Base-by-base conservation (phyloP, 2,329 filamentous ascomycete genomes). In the Fusarium sp. region DNA sequence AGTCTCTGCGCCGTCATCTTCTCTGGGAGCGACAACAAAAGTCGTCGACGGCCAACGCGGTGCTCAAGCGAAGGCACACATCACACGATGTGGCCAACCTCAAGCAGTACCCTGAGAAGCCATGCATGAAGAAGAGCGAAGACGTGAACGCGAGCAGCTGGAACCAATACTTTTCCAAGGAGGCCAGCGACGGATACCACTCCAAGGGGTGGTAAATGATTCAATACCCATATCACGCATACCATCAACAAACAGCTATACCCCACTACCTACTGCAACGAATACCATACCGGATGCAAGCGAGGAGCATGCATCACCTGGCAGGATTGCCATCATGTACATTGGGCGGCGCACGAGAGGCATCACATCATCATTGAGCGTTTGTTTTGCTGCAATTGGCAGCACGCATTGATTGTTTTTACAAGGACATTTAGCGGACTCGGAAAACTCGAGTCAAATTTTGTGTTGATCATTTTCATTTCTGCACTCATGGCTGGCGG, bases 21-120 rank as follows among this genome's bases (percentile, higher is more conserved):
- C 89, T 98, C 18, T 97, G 95, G 94, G 97, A 99, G 82, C 93
- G 97, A 62, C 95, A 97, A 80, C 96, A 98, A 81, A 97, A 97
- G 88, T 95, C 94, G 68, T 93, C 94, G 36, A 96, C 95, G 9
- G 94, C 92, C 78, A 95, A 96, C 74, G 95, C 95, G 1, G 94
- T 96, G 64, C 88, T 98, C 67, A 97, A 98, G 87, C 91, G 96
- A 72, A 89, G 95, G 69, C 95, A 98, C 81, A 98, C 95, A 9
- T 94, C 96, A 3, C 94, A 96, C 75, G 95, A 98, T 80, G 91
- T 98, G 73, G 93, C 94, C 71, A 97, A 97, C 82, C 88, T 98
- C 50, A 93, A 93, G 84, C 91, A 97, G 82, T 94, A 93, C 79
- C 94, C 94, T 6, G 92, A 94, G 75, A 89, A 88, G 79, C 84